A percentile compares a stretch with the other conserved stretches of the same genome.
These are phyloP conservation scores for Xylariaceae sp. DNA, from an alignment of 2,329 filamentous ascomycete species.

Conservation along the genomic window DNA sequence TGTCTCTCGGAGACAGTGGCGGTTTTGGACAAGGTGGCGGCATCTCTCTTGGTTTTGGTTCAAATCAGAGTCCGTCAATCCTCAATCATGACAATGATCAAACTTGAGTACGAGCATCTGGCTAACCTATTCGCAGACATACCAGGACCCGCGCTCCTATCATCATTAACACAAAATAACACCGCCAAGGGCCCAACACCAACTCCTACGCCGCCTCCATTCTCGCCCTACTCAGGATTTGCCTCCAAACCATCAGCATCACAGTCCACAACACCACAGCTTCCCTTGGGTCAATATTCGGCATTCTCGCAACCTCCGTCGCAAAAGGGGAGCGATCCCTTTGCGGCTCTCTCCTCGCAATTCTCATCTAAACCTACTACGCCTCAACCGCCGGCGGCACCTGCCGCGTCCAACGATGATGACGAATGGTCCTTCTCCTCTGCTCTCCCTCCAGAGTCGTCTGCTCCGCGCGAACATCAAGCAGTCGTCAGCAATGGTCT, in stretches of 20 bases:
- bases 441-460: slow-evolving; percentile 69
- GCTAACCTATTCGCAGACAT: slow-evolving; percentile 56
- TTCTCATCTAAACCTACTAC: slow-evolving; percentile 48
- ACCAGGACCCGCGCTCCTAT: slow-evolving; percentile 69
- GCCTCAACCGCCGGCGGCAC: slow-evolving; percentile 40
- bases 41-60: slow-evolving; percentile 82
- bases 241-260: slow-evolving; percentile 57
- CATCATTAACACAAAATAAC: slow-evolving; percentile 67
- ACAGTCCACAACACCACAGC: slow-evolving; percentile 61
- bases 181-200: slow-evolving; percentile 57
- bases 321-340: slow-evolving; percentile 56
- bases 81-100: not conserved
- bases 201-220: slow-evolving; percentile 53
- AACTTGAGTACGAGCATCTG: not conserved
- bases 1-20: slow-evolving; percentile 75
- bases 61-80: slow-evolving; percentile 67
- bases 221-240: slow-evolving; percentile 63
- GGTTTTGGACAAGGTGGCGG: slow-evolving; percentile 77
- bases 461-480: slow-evolving; percentile 64
- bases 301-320: slow-evolving; percentile 52
- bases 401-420: slow-evolving; percentile 61
- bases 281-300: slow-evolving; percentile 54
- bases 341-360: slow-evolving; percentile 56
- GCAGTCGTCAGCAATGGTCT: slow-evolving; percentile 73
- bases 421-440: slow-evolving; percentile 97